A percentile compares a stretch with the other conserved stretches of the same genome.
These are phyloP conservation scores for Trichoderma aggressivum DNA, from an alignment of 2,329 filamentous ascomycete species.

Conservation along the genomic window DNA sequence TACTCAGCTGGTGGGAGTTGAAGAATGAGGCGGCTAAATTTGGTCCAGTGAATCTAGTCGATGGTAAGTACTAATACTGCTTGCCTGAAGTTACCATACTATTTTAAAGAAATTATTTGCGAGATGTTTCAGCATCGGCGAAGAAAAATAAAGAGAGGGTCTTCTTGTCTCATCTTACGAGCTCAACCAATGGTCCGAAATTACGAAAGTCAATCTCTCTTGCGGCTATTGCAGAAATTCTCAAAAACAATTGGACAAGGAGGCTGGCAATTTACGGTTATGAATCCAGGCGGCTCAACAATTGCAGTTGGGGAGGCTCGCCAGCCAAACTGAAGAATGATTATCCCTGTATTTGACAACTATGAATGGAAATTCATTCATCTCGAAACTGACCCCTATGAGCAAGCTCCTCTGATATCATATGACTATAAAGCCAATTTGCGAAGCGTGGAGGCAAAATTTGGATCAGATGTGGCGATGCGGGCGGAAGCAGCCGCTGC, in stretches of 20 bases:
- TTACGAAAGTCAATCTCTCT: constrained; percentile 36
- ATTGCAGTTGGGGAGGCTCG: constrained; percentile 24
- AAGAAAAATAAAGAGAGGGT: constrained; percentile 30
- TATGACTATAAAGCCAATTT: constrained; percentile 22
- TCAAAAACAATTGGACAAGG: not conserved
- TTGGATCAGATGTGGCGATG: constrained; percentile 28
- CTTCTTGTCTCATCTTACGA: constrained; percentile 36
- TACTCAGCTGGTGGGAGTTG: constrained; percentile 30
- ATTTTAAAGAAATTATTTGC: constrained; percentile 35
- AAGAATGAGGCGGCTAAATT: constrained; percentile 30
- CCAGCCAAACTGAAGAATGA: constrained; percentile 24
- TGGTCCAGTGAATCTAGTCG: constrained; percentile 28
- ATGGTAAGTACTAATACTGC: constrained; percentile 37
- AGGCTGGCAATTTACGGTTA: constrained; percentile 28
- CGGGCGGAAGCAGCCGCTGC: constrained; percentile 34
- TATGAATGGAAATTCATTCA: constrained; percentile 35
- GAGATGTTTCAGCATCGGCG: constrained; percentile 27
- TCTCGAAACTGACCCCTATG: constrained; percentile 27
- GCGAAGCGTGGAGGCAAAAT: constrained; percentile 22
- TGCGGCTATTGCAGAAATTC: constrained; percentile 24
- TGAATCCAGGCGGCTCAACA: constrained; percentile 28
- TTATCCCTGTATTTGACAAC: constrained; percentile 26
- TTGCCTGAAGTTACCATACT: constrained; percentile 32
- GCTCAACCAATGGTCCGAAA: constrained; percentile 34
- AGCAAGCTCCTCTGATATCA: not conserved